Evolutionary conservation across 805 yeast species (phyloP), one percentile per base, ranked within the genome.

Genomic region (Wickerhamomyces bovis): DNA sequence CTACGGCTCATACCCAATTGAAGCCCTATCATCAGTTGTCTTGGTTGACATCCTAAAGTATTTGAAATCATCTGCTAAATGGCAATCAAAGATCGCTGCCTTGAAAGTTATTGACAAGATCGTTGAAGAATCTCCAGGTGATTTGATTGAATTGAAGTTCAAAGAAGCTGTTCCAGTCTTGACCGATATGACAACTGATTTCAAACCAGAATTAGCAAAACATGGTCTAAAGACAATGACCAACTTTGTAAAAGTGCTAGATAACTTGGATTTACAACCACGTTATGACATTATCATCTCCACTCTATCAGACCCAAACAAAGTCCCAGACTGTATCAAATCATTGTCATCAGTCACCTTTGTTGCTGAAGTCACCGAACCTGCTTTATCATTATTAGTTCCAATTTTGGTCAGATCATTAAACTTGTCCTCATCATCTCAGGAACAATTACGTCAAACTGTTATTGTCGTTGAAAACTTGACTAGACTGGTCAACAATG

Each of bases 331-430:
- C 49, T 89, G 96, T 68, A 87, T 92, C 66, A 87, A 85, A 68
- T 80, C 92, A 39, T 76, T 92, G 53, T 85, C 96, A 3, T 85
- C 95, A 38, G 97, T 92, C 45, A 94, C 99, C 0, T 92, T 92
- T 66, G 98, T 92, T 43, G 96, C 99, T 41, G 99, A 94, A 71
- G 99, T 92, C 53, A 94, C 97, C 15, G 98, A 90, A 71, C 95
- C 98, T 6, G 95, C 95, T 4, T 74, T 92, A 57, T 79, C 98
- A 9, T 70, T 92, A 47, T 74, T 92, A 61, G 97, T 88, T 41
- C 99, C 99, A 41, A 90, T 90, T 55, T 77, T 92, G 60, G 89
- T 81, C 63, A 88, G 90, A 65, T 92, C 98, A 3, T 75, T 92
- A 61, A 85, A 84, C 60, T 80, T 85, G 72, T 68, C 76, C 2